phyloP scores from a whole-genome alignment of 345 rosid genomes.

The Eucalyptus guilfoylei region DNA sequence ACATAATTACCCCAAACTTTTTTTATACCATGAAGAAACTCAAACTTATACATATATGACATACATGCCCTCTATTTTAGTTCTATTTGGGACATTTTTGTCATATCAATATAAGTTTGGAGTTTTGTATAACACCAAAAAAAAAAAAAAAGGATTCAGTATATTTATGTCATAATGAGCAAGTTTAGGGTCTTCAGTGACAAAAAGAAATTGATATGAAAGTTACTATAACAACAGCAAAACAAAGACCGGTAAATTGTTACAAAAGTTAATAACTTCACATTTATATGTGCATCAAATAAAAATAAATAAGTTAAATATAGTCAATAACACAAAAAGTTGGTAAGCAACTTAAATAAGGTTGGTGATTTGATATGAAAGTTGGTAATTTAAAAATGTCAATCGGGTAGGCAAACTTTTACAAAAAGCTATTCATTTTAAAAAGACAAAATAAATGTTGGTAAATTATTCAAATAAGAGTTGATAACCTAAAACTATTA shows the following conservation, averaged over 20 bases:
- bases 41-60: too few species aligned
- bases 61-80: too few species aligned
- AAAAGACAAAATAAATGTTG: background rate
- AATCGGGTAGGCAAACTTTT: background rate
- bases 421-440: background rate
- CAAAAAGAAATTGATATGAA: rapidly evolving
- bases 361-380: background rate
- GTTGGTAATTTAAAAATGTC: background rate
- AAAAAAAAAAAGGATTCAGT: too few species aligned
- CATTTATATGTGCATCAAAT: background rate
- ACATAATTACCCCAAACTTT: too few species aligned
- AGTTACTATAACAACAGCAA: rapidly evolving
- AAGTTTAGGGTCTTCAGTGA: rapidly evolving
- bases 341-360: background rate
- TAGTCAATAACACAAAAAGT: background rate
- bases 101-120: too few species aligned
- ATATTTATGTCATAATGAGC: too few species aligned
- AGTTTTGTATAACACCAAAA: rapidly evolving
- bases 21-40: too few species aligned
- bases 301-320: background rate
- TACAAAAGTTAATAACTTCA: background rate
- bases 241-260: too few species aligned
- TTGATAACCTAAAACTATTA: background rate
- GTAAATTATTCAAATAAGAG: background rate
- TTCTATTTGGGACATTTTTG: rapidly evolving